Base-by-base conservation (phyloP, 257 asterid species). In the Lantana camara region DNA sequence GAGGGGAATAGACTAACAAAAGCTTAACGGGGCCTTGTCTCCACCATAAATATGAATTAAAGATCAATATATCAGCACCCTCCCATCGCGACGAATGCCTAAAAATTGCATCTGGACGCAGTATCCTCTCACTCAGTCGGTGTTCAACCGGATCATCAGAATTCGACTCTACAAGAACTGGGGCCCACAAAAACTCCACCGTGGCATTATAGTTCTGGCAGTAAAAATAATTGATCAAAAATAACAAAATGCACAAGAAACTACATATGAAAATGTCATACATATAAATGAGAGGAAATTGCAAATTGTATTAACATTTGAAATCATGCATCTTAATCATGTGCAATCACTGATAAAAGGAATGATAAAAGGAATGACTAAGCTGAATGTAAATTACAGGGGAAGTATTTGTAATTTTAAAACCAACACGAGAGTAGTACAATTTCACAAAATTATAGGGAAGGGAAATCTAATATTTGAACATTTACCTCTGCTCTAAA, bases 1-100 rank as follows among this genome's bases (percentile, higher is more conserved):
- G 7, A 35, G 11, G 14, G n/a, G 34, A 45, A n/a, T 40, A 63
- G 38, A 74, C 97, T 83, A 68, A 94, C 99, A 75, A 58, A 15
- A 88, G 75, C 85, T 86, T 90, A 60, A 88, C 95, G 0, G 96
- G 74, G 45, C 91, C 95, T 64, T 88, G 95, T 75, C 95, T 88
- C 99, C 99, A 94, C 99, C 99, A 94, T 55, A 94, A 56, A 59
- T 83, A 94, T 7, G 99, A 77, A 71, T 88, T 90, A 71, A 94
- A 94, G 78, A 94, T 75, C n/a, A 94, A 70, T 60, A 94, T 86
- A 68, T 94, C 96, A 5, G 96, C 99, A 63, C 75, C 77, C 78
- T 82, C 84, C 99, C 99, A 94, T 44, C 71, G 60, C 9, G 93
- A 84, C n/a, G 89, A 73, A 74, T 94, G 97, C 79, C 89, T 79